These are phyloP conservation scores for Echeveria elegans DNA, from an alignment of 164 flowering plant species.

Conservation along the genomic window DNA sequence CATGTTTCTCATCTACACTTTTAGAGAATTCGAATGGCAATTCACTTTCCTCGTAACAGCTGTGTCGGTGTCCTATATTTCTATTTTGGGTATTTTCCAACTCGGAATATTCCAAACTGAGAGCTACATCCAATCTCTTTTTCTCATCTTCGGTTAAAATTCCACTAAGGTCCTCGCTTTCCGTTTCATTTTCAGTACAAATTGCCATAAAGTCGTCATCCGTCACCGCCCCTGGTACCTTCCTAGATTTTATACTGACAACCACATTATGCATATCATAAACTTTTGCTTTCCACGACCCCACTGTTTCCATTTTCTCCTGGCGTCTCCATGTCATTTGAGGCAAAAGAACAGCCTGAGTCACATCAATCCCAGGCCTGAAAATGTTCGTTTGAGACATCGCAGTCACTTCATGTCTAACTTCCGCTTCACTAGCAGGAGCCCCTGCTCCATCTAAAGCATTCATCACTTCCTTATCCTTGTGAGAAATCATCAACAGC, in stretches of 20 bases:
- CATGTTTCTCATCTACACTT: constrained; percentile 49
- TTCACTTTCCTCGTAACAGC: constrained; percentile 59
- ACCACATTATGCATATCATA: constrained; percentile 91
- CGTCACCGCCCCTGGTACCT: constrained; percentile 81
- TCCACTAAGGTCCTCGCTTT: constrained; percentile 50
- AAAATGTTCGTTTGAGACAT: constrained; percentile 83
- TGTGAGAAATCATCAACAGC: constrained; percentile 66
- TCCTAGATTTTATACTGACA: constrained; percentile 78
- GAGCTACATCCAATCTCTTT: constrained; percentile 73
- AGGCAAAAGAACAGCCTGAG: constrained; percentile 76
- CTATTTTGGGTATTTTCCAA: constrained; percentile 28
- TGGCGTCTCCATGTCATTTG: constrained; percentile 83
- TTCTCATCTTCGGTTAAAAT: constrained; percentile 76
- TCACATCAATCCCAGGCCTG: constrained; percentile 92
- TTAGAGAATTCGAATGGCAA: constrained; percentile 47
- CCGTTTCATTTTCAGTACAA: constrained; percentile 57
- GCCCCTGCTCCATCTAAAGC: constrained; percentile 87
- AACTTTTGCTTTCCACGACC: constrained; percentile 74
- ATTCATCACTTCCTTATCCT: constrained; percentile 78
- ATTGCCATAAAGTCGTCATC: constrained; percentile 67
- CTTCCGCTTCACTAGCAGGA: constrained; percentile 63
- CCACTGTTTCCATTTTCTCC: constrained; percentile 71
- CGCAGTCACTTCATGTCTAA: constrained; percentile 65
- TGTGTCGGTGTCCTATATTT: constrained; percentile 56
- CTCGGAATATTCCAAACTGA: constrained; percentile 60